Base-by-base conservation (phyloP, 2,329 filamentous ascomycete species). In the Alternaria brassicae region DNA sequence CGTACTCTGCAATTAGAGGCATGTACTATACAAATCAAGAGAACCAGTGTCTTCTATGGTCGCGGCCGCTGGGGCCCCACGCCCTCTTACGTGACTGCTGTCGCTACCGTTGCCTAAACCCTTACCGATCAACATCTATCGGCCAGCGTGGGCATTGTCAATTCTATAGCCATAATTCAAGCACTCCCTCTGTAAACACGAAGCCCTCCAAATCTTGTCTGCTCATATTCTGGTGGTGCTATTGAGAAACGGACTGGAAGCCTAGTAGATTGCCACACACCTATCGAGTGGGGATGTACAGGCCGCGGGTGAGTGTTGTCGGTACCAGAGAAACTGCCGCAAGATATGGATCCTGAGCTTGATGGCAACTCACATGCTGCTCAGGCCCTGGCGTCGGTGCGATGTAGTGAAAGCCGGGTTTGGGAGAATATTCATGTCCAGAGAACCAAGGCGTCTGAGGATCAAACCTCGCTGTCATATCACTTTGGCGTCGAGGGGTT, bases 401-500 rank as follows among this genome's bases (percentile, higher is more conserved):
- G n/a, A 9, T 8, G 17, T 6, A 32, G 3, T 3, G 30, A 2
- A 9, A 34, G 9, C 10, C 7, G 7, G 9, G 15, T 8, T 23
- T 7, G 7, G 7, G n/a, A 2, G 7, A 8, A 34, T 7, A 19
- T 9, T 34, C 13, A 12, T 10, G 9, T 32, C 17, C 3, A 34
- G 17, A n/a, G 3, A 15, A 6, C 7, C 6, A 13, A 34, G 10
- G 13, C 7, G 28, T 15, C 28, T 12, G 13, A 47, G 17, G 15
- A 1, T 2, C 2, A 0, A 32, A 23, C 10, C 23, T 36, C 4
- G 28, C 30, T 2, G 21, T 48, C 8, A 12, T 10, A 48, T 63
- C 53, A 53, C 53, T 61, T 47, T 15, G 54, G 56, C 32, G 44
- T 57, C n/a, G 54, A 54, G 19, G 47, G 37, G 27, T 48, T 23